Base-by-base conservation (phyloP, 2,329 filamentous ascomycete species). In the Zalaria sp. region DNA sequence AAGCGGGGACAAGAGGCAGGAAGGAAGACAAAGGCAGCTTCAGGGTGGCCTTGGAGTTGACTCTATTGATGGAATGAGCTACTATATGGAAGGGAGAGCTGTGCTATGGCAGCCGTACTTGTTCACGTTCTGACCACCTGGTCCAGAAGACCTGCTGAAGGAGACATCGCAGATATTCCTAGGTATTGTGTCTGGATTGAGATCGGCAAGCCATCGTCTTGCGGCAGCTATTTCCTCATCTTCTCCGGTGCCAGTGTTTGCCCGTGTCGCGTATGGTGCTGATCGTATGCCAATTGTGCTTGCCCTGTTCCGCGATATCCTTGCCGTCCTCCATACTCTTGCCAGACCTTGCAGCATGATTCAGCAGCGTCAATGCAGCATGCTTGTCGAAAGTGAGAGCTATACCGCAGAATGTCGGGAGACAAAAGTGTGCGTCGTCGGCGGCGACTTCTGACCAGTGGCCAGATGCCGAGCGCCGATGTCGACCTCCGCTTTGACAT, bases 91-190 rank as follows among this genome's bases (percentile, higher is more conserved):
- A 25, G 31, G 35, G 18, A 32, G 38, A n/a, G 8, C 31, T 10
- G 34, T 38, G 37, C 6, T 31, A 42, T 47, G 43, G 43, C 39
- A 32, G 29, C 29, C 29, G 29, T 59, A 80, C 77, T 81, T 81
- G 60, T 81, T 81, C 43, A 81, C 77, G 61, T 81, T 80, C 57
- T 81, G 77, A 7, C 77, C 77, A 39, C 77, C 77, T 11, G 77
- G 77, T 3, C 77, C 77, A 40, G 75, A 77, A 3, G 76, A 78
- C 44, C 76, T 67, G 54, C 73, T 78, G 56, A 77, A 81, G 38
- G 67, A 73, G 48, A 80, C 55, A 46, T 77, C 68, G 51, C 73
- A 69, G 43, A 79, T 65, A 47, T 63, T 63, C 43, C 65, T 67
- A 26, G 76, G 73, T 43, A 79, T 71, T 9, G 70, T 67, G 9